Conservation (phyloP, 768 basidiomycete genomes). For the Saitozyma podzolica region DNA sequence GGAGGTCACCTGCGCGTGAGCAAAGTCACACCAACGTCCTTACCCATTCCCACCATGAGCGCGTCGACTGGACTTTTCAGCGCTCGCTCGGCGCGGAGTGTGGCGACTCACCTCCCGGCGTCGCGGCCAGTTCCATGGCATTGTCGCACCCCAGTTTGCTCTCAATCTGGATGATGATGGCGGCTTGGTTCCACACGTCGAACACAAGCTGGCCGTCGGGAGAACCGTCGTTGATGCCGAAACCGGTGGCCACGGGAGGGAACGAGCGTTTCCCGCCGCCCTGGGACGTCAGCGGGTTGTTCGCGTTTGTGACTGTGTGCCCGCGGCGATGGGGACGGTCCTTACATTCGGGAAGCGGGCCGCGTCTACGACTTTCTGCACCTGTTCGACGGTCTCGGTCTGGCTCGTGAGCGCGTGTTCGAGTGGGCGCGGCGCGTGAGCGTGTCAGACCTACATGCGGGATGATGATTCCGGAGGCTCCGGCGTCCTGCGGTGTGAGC, state of each 20-base stretch:
- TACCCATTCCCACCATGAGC: conserved; percentile 3
- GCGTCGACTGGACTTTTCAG: neutral
- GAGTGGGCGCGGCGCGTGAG: no score
- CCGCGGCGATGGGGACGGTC: no score
- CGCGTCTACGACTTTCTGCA: no score
- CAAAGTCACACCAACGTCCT: neutral
- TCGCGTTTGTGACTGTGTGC: no score
- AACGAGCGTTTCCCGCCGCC: conserved; percentile 18
- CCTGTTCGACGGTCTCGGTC: no score
- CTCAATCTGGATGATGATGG: conserved; percentile 30
- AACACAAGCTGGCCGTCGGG: conserved; percentile 9
- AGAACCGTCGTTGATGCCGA: conserved; percentile 22
- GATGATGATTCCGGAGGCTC: no score
- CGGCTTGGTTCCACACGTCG: conserved; percentile 20
- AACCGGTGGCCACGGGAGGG: conserved; percentile 16
- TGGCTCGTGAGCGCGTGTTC: no score
- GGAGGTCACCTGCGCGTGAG: neutral
- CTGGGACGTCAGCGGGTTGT: no score
- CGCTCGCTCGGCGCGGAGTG: neutral
- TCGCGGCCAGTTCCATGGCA: conserved; percentile 20
- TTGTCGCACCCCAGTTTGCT: conserved; percentile 17
- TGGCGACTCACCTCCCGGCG: conserved; percentile 19
- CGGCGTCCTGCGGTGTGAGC: no score
- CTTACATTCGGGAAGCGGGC: no score
- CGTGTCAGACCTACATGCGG: no score